Base-by-base conservation (phyloP, 768 basidiomycete genomes). In the Tubosaeta sp. region DNA sequence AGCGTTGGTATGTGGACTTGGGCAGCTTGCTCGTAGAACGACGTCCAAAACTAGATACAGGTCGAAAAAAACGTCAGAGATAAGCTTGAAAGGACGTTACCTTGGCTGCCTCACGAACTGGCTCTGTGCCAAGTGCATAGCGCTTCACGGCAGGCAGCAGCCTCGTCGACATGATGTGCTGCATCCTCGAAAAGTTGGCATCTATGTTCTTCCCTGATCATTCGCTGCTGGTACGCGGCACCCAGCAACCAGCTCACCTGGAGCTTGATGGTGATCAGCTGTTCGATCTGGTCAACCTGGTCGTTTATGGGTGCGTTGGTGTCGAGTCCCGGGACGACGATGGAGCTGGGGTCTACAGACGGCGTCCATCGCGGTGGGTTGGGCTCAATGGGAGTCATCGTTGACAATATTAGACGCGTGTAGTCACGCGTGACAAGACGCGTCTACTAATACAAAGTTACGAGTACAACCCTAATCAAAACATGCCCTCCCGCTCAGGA, bases 201-300 rank as follows among this genome's bases (percentile, higher is more conserved):
- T 98, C 95, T 60, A 95, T 86, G 66, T 92, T 86, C 89, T 91
- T 63, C 31, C 46, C 19, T 38, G 39, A 58, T 57, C 59, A 57
- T 58, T 50, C 49, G 50, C 38, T 35, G 44, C 49, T 45, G 50
- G 51, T 50, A 55, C 34, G 29, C 10, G 37, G n/a, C 25, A 19
- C 8, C 29, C 13, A 16, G 34, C 13, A 43, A 43, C n/a, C 34
- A 6, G 34, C 66, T 58, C 50, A 87, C 91, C 80, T 95, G 94
- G 11, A 98, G 76, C 59, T 93, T 87, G 48, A 94, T 78, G 9
- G 95, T 94, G 55, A 95, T 95, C 62, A 95, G 77, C 65, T 97
- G 95, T 69, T 98, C 95, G 52, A 97, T 91, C 70, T 95, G 91
- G 63, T 95, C 92, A 49, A 93, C 86, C 72, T 97, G 94, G 62